Conservation (phyloP, 345 rosid species). For the Rubroshorea leprosula region DNA sequence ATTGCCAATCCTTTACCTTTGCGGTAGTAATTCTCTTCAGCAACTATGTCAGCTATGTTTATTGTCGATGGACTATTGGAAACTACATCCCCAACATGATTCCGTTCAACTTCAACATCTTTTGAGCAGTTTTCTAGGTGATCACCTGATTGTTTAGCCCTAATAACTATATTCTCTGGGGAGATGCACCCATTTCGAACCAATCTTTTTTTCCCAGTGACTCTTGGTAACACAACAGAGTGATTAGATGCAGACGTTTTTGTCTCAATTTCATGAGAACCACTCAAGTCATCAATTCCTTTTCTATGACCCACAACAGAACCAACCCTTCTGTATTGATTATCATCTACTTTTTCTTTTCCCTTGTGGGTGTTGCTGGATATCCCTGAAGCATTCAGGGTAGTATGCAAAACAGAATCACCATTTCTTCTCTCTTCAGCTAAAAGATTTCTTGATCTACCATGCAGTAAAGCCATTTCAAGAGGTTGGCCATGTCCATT, state of each 20-base stretch:
- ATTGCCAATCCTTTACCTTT: slow-evolving; percentile 44
- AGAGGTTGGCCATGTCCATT: slow-evolving; percentile 19
- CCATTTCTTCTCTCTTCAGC: slow-evolving; percentile 20
- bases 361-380: slow-evolving; percentile 45
- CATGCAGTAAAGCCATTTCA: slow-evolving; percentile 24
- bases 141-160: slow-evolving; percentile 38
- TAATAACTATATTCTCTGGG: slow-evolving; percentile 55
- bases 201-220: slow-evolving; percentile 51
- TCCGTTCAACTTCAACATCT: slow-evolving; percentile 15
- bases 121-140: slow-evolving; percentile 13
- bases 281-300: slow-evolving; percentile 33
- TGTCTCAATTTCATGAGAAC: slow-evolving; percentile 23
- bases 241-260: slow-evolving; percentile 18
- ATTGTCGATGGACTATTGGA: slow-evolving; percentile 25
- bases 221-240: slow-evolving; percentile 31
- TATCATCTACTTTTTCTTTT: slow-evolving; percentile 48
- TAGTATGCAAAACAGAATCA: slow-evolving; percentile 24
- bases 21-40: slow-evolving; percentile 27
- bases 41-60: slow-evolving; percentile 41
- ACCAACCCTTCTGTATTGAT: slow-evolving; percentile 25
- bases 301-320: slow-evolving; percentile 32
- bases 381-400: slow-evolving; percentile 23
- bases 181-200: slow-evolving; percentile 92
- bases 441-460: slow-evolving; percentile 23
- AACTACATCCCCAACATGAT: slow-evolving; percentile 22